Percentiles rank a stretch among this genome's conserved stretches.
Conservation (phyloP, 163 green algal genomes). For the Prototheca cutis region DNA sequence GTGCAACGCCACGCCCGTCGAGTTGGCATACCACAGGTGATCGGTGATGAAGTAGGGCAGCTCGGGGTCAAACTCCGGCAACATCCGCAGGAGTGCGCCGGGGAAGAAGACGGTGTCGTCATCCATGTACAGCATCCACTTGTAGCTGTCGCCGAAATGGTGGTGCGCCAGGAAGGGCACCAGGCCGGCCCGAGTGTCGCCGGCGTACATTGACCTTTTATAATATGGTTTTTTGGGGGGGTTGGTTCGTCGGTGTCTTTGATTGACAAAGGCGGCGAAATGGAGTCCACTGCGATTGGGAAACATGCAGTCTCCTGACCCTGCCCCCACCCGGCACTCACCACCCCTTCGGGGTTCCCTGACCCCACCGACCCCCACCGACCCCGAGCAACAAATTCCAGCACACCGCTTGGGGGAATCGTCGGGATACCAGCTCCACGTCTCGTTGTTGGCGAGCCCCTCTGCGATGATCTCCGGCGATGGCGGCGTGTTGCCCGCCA, state of each 20-base stretch:
- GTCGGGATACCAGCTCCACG: conserved; percentile 23
- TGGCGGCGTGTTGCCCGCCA: conserved; percentile 17
- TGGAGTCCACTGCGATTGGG: too few species aligned
- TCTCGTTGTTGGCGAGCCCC: conserved; percentile 16
- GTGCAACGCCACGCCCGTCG: conserved; percentile 7
- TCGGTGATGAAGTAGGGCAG: conserved; percentile 37
- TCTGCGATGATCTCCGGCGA: conserved; percentile 2
- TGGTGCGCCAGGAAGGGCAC: conserved; percentile 29
- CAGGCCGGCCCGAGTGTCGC: conserved; percentile 12
- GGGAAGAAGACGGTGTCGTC: conserved; percentile 35
- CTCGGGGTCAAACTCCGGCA: conserved; percentile 27
- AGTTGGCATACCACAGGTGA: conserved; percentile 27
- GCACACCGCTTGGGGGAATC: too few species aligned
- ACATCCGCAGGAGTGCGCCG: conserved; percentile 11
- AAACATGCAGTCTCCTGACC: too few species aligned
- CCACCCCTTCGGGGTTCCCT: too few species aligned
- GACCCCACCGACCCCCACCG: too few species aligned
- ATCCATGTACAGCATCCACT: conserved; percentile 38
- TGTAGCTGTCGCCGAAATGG: conserved; percentile 28
- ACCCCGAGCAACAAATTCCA: too few species aligned
- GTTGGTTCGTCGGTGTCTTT: too few species aligned
- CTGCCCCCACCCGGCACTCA: too few species aligned
- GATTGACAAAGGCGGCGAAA: too few species aligned
- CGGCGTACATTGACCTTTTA: conserved; percentile 4
- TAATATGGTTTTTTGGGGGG: too few species aligned